Evolutionary conservation across 2,329 filamentous ascomycete genomes (phyloP).

Genomic region (Cladorrhinum sp.): DNA sequence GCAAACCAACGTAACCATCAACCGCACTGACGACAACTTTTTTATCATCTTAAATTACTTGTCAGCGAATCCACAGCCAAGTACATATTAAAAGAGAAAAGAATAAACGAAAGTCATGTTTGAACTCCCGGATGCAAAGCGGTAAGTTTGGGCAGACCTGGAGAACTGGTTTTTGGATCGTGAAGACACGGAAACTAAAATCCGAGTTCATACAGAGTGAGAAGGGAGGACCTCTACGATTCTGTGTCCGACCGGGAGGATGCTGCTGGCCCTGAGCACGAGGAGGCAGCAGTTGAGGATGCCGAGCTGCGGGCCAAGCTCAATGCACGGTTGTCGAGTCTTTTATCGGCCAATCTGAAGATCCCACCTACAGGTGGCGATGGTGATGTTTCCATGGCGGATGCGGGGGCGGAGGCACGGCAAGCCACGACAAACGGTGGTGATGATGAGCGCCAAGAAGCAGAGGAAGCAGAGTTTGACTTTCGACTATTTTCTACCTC

Average conservation of each 20-base stretch:
- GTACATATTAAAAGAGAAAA: neutral
- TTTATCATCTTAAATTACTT: neutral
- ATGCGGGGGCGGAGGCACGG: neutral
- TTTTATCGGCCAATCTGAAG: slow-evolving; percentile 42
- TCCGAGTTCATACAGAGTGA: slow-evolving; percentile 41
- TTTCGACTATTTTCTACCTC: slow-evolving; percentile 57
- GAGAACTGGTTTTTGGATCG: too few species aligned
- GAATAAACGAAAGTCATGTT: slow-evolving; percentile 40
- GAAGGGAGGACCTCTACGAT: slow-evolving; percentile 51
- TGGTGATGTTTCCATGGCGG: neutral
- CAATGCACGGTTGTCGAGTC: slow-evolving; percentile 46
- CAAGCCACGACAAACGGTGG: slow-evolving; percentile 24
- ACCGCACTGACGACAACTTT: neutral
- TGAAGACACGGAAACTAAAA: slow-evolving; percentile 6
- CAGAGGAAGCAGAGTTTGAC: slow-evolving; percentile 42
- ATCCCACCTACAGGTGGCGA: neutral
- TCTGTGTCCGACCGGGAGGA: slow-evolving; percentile 35
- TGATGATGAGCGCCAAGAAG: slow-evolving; percentile 29
- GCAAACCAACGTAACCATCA: too few species aligned
- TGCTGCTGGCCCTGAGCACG: slow-evolving; percentile 28
- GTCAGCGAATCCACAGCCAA: too few species aligned
- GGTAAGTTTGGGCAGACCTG: too few species aligned
- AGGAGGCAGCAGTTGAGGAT: slow-evolving; percentile 33
- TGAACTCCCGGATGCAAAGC: slow-evolving; percentile 50
- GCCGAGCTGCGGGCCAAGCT: slow-evolving; percentile 43